Evolutionary conservation across 257 asterid genomes (phyloP), one percentile per base, ranked within the genome.

Genomic region (Plantago major): DNA sequence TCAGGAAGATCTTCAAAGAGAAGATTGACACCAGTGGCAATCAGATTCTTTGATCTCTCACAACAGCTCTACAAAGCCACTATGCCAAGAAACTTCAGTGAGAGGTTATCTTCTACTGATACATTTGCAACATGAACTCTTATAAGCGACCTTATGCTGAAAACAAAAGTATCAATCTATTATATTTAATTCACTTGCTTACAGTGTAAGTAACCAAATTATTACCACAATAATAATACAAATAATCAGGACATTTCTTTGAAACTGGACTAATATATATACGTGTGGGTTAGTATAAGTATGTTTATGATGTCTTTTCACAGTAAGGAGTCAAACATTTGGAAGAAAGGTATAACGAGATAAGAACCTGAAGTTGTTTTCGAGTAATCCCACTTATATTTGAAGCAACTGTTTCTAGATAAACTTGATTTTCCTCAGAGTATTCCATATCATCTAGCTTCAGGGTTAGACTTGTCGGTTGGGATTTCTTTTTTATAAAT

Each of bases 331-430:
- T 1, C 58, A 33, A 18, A 14, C 58, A 52, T 18, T 5, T 33
- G 17, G 53, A 47, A 47, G 14, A 42, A 37, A 9, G 30, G 46
- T 22, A 62, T 0, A 54, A 63, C 58, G 42, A 10, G 45, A 50
- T 42, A 74, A 67, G 58, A 76, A 91, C 97, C 95, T 69, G 76
- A 42, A 86, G 86, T 68, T 92, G 97, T 67, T 74, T 73, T 72
- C 74, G 67, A 60, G 99, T 84, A 60, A 89, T 72, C 71, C 97
- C 99, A 69, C 76, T 78, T 67, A 84, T 70, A 73, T 80, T 83
- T 42, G 79, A 77, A 48, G 78, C 82, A 71, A 86, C 73, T 15
- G 51, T 75, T 68, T 79, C 82, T 56, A 84, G 73, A 74, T 50
- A 60, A 68, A 18, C 58, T 45, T 13, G 72, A 68, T 71, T 66